Evolutionary conservation across 2,329 filamentous ascomycete genomes (phyloP), one percentile per base, ranked within the genome.

Genomic region (Westerdykella ornata): DNA sequence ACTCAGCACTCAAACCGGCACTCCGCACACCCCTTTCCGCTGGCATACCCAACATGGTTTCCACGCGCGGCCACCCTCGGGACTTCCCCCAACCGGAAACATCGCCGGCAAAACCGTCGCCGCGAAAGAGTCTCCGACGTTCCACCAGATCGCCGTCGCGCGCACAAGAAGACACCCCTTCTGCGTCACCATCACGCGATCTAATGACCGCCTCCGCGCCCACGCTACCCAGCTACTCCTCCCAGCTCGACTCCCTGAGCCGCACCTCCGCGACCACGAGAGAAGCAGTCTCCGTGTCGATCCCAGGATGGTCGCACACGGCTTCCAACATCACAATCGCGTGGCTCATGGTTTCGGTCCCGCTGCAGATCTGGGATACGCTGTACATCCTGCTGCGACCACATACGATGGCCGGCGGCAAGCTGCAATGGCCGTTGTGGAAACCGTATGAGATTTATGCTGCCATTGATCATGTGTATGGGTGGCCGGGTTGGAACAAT

Each of bases 381-480:
- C 71, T 72, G 43, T 95, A 94, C 69, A 80, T 94, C 30, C 72
- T 94, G 35, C 70, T 85, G 40, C 85, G 88, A 15, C 88, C 88
- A 20, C 78, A 82, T 65, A 85, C 81, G 43, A 92, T 95, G 85
- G 79, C 82, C 0, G 85, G 86, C 52, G 88, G 88, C 13, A 68
- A 66, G 35, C 70, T 84, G 39, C 85, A 94, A 69, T 74, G 69
- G 53, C 84, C 85, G 1, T 55, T 94, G 32, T 95, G 79, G 76
- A 70, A 68, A 20, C 87, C 85, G 0, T 95, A 95, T 68, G 78
- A 76, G 57, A 77, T 94, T 1, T 94, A 95, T 69, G 85, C 83
- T 43, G 70, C 74, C 38, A 72, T 94, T 51, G 88, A 95, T 67
- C 73, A 88, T 63, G 73, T 90, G 22, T 95, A 95, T 69, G 87